A percentile compares a stretch with the other conserved stretches of the same genome.
These are phyloP conservation scores for Acrocalymma vagum DNA, from an alignment of 2,329 filamentous ascomycete species.

Conservation along the genomic window DNA sequence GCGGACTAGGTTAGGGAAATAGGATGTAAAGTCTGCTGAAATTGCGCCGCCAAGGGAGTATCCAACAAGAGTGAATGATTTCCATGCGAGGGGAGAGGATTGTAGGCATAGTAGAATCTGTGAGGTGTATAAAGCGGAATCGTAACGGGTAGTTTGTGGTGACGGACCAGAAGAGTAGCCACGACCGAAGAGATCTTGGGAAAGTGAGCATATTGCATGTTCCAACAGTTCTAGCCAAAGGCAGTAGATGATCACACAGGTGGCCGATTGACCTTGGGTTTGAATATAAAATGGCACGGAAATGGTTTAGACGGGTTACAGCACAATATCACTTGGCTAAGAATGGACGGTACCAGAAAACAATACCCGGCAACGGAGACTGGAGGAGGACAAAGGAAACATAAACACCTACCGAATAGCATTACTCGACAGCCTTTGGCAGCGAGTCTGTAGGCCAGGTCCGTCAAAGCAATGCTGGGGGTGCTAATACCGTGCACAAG, in stretches of 20 bases:
- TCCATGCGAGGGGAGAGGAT: conserved; percentile 67
- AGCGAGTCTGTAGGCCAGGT: conserved; percentile 72
- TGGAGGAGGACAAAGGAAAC: conserved; percentile 7
- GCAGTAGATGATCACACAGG: too few species aligned
- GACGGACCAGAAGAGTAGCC: conserved; percentile 79
- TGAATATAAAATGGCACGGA: neutral
- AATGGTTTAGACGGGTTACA: neutral
- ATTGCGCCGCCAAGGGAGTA: conserved; percentile 85
- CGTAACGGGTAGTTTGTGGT: conserved; percentile 68
- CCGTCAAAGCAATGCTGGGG: conserved; percentile 73
- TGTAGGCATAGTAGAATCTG: conserved; percentile 76
- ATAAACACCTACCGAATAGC: conserved; percentile 67
- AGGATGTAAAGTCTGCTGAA: conserved; percentile 72
- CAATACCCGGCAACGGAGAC: conserved; percentile 1
- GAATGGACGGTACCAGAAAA: neutral
- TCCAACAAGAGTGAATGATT: conserved; percentile 74
- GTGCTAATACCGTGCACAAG: conserved; percentile 85
- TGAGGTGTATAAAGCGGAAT: conserved; percentile 75
- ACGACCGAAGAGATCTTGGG: conserved; percentile 73
- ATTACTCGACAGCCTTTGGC: conserved; percentile 76
- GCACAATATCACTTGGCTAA: too few species aligned
- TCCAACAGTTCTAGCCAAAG: too few species aligned
- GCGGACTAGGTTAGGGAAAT: conserved; percentile 73
- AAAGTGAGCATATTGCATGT: conserved; percentile 16
- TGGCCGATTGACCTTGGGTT: too few species aligned